phyloP scores from a whole-genome alignment of 805 yeast species.

The Pichia phayaonensis region DNA sequence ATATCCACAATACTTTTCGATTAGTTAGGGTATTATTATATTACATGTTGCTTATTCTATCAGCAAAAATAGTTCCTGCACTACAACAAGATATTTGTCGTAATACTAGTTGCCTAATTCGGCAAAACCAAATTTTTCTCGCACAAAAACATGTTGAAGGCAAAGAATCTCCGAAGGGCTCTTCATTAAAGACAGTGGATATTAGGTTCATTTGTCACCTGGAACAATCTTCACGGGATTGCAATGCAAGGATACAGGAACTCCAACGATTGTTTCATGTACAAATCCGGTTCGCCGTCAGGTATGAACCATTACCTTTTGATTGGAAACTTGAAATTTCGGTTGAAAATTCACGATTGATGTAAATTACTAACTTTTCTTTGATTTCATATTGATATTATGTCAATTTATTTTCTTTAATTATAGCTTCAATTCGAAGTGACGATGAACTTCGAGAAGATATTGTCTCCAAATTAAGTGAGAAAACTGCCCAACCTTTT shows the following conservation, averaged over 20 bases:
- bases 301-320: conserved; percentile 4
- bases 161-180: neutral
- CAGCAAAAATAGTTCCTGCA: neutral
- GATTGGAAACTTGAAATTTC: neutral
- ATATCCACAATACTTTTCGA: no score
- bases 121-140: neutral
- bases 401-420: neutral
- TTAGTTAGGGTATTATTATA: no score
- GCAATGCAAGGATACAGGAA: neutral
- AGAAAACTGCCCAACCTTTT: conserved; percentile 25
- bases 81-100: neutral
- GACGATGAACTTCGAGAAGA: neutral
- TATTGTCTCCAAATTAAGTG: conserved; percentile 21
- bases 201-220: no score
- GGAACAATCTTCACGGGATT: neutral
- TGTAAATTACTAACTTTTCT: neutral
- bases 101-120: neutral
- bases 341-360: neutral
- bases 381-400: neutral
- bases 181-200: neutral
- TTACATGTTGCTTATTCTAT: neutral
- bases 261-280: neutral
- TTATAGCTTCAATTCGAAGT: neutral
- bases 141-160: neutral
- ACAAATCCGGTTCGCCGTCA: conserved; percentile 1